Evolutionary conservation across 768 basidiomycete genomes (phyloP).

Genomic region (Sporobolomyces pararoseus): DNA sequence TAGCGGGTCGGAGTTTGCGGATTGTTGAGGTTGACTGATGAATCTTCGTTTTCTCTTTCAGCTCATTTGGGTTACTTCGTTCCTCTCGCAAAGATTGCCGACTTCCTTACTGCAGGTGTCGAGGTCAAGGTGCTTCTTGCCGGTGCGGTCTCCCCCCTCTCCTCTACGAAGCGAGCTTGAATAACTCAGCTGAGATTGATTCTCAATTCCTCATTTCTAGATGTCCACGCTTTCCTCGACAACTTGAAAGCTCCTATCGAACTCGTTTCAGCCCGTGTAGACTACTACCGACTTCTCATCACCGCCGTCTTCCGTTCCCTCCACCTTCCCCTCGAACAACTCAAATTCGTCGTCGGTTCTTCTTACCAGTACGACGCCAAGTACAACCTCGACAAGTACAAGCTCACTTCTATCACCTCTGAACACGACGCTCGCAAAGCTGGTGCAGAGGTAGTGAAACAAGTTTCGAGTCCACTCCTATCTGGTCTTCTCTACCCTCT

Average conservation of each 20-base stretch:
- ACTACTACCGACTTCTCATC: slow-evolving; percentile 82
- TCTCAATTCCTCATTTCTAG: no score
- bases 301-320: slow-evolving; percentile 79
- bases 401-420: slow-evolving; percentile 78
- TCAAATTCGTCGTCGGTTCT: slow-evolving; percentile 82
- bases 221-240: slow-evolving; percentile 95
- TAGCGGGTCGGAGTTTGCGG: neutral
- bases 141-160: slow-evolving; percentile 56
- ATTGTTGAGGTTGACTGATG: no score
- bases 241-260: slow-evolving; percentile 93
- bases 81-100: slow-evolving; percentile 87
- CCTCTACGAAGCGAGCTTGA: no score
- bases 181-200: neutral
- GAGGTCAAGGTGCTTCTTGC: slow-evolving; percentile 79
- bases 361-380: slow-evolving; percentile 86
- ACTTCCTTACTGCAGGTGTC: slow-evolving; percentile 89
- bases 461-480: slow-evolving; percentile 68
- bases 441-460: slow-evolving; percentile 97
- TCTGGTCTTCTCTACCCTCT: slow-evolving; percentile 94
- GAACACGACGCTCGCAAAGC: slow-evolving; percentile 98
- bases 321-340: slow-evolving; percentile 78
- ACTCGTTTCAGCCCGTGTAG: slow-evolving; percentile 77
- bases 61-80: slow-evolving; percentile 98
- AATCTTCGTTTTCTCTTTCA: slow-evolving; percentile 47
- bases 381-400: slow-evolving; percentile 93